These are phyloP conservation scores for Colletotrichum zoysiae DNA, from an alignment of 2,329 filamentous ascomycete species.

Conservation along the genomic window DNA sequence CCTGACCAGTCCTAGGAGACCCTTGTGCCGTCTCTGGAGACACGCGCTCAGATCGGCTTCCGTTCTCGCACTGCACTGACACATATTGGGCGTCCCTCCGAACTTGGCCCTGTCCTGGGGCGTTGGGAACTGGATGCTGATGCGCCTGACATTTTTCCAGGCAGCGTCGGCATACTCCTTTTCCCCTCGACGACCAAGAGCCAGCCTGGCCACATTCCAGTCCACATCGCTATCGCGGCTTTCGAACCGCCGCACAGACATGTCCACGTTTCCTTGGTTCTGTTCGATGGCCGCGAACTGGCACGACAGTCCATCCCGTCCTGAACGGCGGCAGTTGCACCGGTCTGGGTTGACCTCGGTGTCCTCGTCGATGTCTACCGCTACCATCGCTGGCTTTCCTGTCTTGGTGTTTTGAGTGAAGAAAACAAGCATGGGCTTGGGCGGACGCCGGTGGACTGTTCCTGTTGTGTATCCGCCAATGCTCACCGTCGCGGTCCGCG, in stretches of 20 bases:
- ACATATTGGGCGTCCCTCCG: slow-evolving; percentile 47
- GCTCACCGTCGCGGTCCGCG: slow-evolving; percentile 40
- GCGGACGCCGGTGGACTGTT: slow-evolving; percentile 48
- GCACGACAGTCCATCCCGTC: slow-evolving; percentile 44
- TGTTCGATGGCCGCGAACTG: slow-evolving; percentile 45
- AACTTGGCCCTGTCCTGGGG: slow-evolving; percentile 45
- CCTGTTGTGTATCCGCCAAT: slow-evolving; percentile 47
- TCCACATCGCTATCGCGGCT: slow-evolving; percentile 37
- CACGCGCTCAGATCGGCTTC: slow-evolving; percentile 46
- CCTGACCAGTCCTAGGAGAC: slow-evolving; percentile 49
- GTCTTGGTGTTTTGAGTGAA: slow-evolving; percentile 47
- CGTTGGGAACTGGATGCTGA: slow-evolving; percentile 50
- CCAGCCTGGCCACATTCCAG: slow-evolving; percentile 51
- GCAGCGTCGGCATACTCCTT: slow-evolving; percentile 31
- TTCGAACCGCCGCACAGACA: slow-evolving; percentile 49
- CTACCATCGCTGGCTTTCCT: slow-evolving; percentile 47
- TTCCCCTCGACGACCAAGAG: slow-evolving; percentile 41
- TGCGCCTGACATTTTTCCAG: slow-evolving; percentile 47
- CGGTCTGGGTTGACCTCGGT: slow-evolving; percentile 51
- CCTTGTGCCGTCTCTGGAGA: slow-evolving; percentile 46
- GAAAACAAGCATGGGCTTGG: slow-evolving; percentile 52
- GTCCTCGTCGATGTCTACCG: slow-evolving; percentile 50
- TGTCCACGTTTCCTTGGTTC: slow-evolving; percentile 44
- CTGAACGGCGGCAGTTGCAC: slow-evolving; percentile 51
- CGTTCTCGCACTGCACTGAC: slow-evolving; percentile 46